phyloP scores from a whole-genome alignment of 2,329 filamentous ascomycete species.

The Aspergillus flavus region DNA sequence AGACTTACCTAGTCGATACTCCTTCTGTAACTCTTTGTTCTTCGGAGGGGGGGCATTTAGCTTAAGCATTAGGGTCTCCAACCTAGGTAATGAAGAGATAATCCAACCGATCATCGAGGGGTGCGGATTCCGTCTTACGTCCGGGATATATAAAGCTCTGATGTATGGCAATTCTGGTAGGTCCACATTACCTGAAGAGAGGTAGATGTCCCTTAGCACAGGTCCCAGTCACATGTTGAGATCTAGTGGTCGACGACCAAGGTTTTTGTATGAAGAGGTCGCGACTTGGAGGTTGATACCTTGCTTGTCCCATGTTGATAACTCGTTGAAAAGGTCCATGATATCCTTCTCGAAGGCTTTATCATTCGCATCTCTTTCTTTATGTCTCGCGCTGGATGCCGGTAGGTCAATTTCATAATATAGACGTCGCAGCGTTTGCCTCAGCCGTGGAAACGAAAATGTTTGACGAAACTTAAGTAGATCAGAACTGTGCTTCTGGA shows the following conservation, averaged over 20 bases:
- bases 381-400: not conserved
- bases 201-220: not conserved
- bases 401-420: slow-evolving; percentile 8
- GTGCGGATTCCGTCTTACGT: not conserved
- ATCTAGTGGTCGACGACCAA: not conserved
- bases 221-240: not conserved
- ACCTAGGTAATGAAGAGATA: not conserved
- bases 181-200: not conserved
- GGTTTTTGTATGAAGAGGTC: not conserved
- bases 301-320: not conserved
- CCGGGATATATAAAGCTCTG: not conserved
- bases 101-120: not conserved
- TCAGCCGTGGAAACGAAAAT: not conserved
- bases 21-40: not conserved
- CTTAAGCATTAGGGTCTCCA: not conserved
- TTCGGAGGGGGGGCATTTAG: not conserved
- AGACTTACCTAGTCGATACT: not conserved
- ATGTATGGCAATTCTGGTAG: not conserved
- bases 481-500: not conserved
- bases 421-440: not conserved
- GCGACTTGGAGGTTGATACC: not conserved
- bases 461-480: not conserved
- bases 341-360: not conserved
- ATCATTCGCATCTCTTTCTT: not conserved
- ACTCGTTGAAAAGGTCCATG: not conserved